phyloP scores from a whole-genome alignment of 495 filamentous ascomycete species.

The Penicillium goetzii region DNA sequence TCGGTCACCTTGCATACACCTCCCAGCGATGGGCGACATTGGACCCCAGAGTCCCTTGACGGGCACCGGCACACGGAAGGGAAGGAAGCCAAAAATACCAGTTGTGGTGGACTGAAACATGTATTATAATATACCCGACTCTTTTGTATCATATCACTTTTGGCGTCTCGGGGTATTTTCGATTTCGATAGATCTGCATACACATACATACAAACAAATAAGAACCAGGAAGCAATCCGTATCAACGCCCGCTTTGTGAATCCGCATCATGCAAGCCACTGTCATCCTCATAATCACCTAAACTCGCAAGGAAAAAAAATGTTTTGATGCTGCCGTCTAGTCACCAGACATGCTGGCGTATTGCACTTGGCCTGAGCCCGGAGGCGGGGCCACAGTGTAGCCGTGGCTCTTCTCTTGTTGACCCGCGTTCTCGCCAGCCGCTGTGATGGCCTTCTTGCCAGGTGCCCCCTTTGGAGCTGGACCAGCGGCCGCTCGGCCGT shows the following conservation, averaged over 20 bases:
- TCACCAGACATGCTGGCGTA: conserved; percentile 88
- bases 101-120: conserved; percentile 16
- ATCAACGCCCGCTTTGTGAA: conserved; percentile 47
- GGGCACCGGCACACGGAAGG: background rate
- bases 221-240: conserved; percentile 31
- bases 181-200: conserved; percentile 43
- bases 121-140: conserved; percentile 55
- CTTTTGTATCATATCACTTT: conserved; percentile 37
- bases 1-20: background rate
- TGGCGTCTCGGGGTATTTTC: conserved; percentile 45
- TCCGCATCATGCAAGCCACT: conserved; percentile 34
- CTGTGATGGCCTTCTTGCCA: conserved; percentile 41
- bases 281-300: conserved; percentile 11
- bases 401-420: conserved; percentile 50
- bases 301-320: conserved; percentile 17
- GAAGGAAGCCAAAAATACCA: background rate
- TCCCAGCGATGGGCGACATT: background rate
- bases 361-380: conserved; percentile 76
- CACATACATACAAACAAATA: conserved; percentile 22
- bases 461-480: conserved; percentile 35
- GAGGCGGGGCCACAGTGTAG: conserved; percentile 73
- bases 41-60: background rate
- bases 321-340: conserved; percentile 40
- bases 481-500: conserved; percentile 62
- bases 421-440: conserved; percentile 33